Evolutionary conservation across 2,329 filamentous ascomycete species (phyloP), one percentile per base, ranked within the genome.

Genomic region (Hymenoscyphus occultus): DNA sequence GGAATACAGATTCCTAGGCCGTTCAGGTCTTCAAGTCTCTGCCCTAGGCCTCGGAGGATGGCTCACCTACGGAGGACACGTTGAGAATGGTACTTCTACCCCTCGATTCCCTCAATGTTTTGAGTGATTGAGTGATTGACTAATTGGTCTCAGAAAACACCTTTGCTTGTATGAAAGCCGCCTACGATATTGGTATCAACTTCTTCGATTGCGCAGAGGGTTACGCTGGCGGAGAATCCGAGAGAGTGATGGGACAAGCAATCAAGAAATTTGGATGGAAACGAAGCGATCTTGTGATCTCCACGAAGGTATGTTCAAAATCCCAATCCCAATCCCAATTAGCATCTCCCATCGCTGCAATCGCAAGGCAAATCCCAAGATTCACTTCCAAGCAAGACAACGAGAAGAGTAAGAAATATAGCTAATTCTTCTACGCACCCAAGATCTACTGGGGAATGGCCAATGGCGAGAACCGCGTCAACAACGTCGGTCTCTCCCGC

Each of bases 21-120:
- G 84, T 48, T 89, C 88, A 16, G 90, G 90, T 62, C 82, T 93
- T 19, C 86, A 92, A 75, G 89, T 93, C 40, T 92, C 89, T 35
- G 83, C 86, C 57, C 89, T 93, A 68, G 88, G 87, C 1, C 81
- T 93, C 2, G 90, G 87, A 65, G 85, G 87, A 70, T 89, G 87
- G 88, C 81, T 93, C 61, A 92, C 90, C 0, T 92, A 91, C 70
- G 90, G 90, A 62, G 89, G 89, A 19, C 87, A 91, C 70, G 86
- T 91, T 39, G 86, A 88, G 63, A 84, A 86, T 74, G 85, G 87
- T 87, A 78, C 19, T 45, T 54, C 19, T 39, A 40, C n/a, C 22
- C n/a, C 22, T n/a, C n/a, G 12, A 14, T 39, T 39, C 13, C 45
- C 13, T 16, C 32, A n/a, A 12, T 40, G 1, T 31, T 9, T 16